These are phyloP conservation scores for Hypoxylon subgilvum DNA, from an alignment of 495 filamentous ascomycete species.

Conservation along the genomic window DNA sequence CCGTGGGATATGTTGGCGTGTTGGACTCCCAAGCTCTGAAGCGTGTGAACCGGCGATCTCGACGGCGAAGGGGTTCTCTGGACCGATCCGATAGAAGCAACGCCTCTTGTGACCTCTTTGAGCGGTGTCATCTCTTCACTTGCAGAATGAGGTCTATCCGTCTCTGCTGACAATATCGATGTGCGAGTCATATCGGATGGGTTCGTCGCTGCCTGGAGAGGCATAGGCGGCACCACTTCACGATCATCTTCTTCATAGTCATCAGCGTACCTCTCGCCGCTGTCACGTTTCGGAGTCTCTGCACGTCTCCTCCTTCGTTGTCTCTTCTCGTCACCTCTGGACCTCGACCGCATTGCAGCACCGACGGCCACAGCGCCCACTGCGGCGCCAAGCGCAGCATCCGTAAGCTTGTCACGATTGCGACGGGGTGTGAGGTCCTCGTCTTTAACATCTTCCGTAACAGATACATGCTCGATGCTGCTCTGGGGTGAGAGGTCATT, in stretches of 20 bases:
- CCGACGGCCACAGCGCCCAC: constrained; percentile 42
- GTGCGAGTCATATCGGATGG: constrained; percentile 86
- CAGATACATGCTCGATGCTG: constrained; percentile 48
- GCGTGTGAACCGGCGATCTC: constrained; percentile 46
- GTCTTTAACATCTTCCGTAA: constrained; percentile 43
- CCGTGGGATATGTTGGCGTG: constrained; percentile 60
- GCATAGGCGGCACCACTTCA: constrained; percentile 70
- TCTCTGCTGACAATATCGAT: constrained; percentile 84
- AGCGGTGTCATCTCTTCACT: constrained; percentile 61
- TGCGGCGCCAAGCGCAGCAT: constrained; percentile 46
- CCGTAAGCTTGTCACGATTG: constrained; percentile 47
- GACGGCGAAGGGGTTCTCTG: constrained; percentile 48
- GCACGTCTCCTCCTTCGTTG: constrained; percentile 51
- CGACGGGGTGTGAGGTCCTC: constrained; percentile 50
- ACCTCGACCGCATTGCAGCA: constrained; percentile 46
- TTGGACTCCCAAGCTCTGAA: constrained; percentile 51
- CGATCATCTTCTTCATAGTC: constrained; percentile 51
- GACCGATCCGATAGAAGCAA: constrained; percentile 48
- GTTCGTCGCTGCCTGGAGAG: constrained; percentile 79
- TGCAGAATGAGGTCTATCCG: constrained; percentile 71
- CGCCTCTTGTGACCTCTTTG: constrained; percentile 62
- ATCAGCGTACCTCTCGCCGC: constrained; percentile 44
- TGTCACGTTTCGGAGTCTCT: constrained; percentile 48
- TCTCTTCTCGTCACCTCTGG: constrained; percentile 51
- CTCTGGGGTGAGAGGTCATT: constrained; percentile 60